phyloP scores from a whole-genome alignment of 1,284 basidiomycete species.

The Ustilago tritici region DNA sequence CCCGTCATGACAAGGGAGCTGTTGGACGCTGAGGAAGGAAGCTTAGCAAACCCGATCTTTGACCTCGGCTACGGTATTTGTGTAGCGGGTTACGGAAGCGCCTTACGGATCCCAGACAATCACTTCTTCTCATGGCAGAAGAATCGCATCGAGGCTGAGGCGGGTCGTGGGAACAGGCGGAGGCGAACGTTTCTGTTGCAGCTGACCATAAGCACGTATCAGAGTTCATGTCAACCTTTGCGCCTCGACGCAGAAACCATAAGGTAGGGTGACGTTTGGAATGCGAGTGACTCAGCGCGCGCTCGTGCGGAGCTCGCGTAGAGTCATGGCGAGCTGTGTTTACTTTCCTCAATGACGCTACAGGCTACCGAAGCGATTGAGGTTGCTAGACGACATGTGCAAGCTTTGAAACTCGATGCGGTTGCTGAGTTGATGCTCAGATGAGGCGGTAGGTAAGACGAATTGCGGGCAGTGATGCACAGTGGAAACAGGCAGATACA shows the following conservation, averaged over 20 bases:
- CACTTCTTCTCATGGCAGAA: neutral
- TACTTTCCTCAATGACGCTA: neutral
- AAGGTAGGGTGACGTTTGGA: neutral
- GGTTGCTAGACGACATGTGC: too few relatives aligned
- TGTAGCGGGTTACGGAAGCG: constrained; percentile 15
- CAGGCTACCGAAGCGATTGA: neutral
- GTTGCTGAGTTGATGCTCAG: too few relatives aligned
- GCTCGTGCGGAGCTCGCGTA: constrained; percentile 15
- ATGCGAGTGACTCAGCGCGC: constrained; percentile 23
- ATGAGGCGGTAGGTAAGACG: too few relatives aligned
- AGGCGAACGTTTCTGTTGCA: constrained; percentile 3
- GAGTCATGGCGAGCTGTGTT: neutral
- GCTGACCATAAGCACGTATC: constrained; percentile 16
- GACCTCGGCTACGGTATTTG: constrained; percentile 40
- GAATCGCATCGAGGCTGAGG: neutral
- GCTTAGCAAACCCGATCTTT: constrained; percentile 45
- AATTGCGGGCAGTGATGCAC: too few relatives aligned
- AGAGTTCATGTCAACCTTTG: neutral
- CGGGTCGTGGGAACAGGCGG: neutral
- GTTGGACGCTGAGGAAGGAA: constrained; percentile 14
- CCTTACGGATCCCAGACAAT: neutral
- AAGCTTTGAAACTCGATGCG: too few relatives aligned
- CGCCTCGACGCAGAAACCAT: too few relatives aligned
- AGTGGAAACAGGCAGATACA: too few relatives aligned
- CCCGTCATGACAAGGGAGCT: neutral